Evolutionary conservation across 768 basidiomycete species (phyloP), one percentile per base, ranked within the genome.

Genomic region (Leccinellum albellum): DNA sequence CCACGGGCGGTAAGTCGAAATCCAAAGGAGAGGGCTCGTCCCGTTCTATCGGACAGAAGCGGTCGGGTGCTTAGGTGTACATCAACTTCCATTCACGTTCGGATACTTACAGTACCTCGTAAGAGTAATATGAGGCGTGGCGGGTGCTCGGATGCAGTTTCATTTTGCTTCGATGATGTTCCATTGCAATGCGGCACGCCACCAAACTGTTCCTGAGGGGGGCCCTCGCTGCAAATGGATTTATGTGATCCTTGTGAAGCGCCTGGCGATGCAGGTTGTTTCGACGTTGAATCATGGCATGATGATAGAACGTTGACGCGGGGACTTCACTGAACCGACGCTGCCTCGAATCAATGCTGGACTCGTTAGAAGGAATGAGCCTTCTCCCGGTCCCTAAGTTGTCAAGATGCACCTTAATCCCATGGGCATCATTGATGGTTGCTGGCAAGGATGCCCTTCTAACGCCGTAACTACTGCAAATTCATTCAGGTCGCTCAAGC

Each of bases 1-100:
- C 47, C 48, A 47, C 59, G 50, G 40, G 50, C 29, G 58, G 55
- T 3, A 70, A 61, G 52, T 51, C 60, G 24, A 70, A 44, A 21
- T 33, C 55, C 2, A 70, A 55, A 46, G 70, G 62, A 3, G 64
- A 69, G 1, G 42, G 59, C 1, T 55, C 54, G 0, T 23, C 61
- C 1, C 67, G 64, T 53, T 51, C 65, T 24, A 48, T 58, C 15
- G 67, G 61, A 26, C 66, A 66, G 59, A 69, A 62, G 26, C 69
- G 64, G 45, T 10, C 48, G 9, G 58, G 9, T 50, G 51, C 9
- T 9, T 59, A 52, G 59, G 20, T 53, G 35, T 48, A 45, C 13
- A 23, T 35, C 24, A 37, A n/a, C 35, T 35, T 60, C 24, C 17
- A 26, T 47, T 17, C 6, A 3, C 13, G 21, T 42, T 24, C 17